Base-by-base conservation (phyloP, 2,329 filamentous ascomycete species). In the Botrytis squamosa region DNA sequence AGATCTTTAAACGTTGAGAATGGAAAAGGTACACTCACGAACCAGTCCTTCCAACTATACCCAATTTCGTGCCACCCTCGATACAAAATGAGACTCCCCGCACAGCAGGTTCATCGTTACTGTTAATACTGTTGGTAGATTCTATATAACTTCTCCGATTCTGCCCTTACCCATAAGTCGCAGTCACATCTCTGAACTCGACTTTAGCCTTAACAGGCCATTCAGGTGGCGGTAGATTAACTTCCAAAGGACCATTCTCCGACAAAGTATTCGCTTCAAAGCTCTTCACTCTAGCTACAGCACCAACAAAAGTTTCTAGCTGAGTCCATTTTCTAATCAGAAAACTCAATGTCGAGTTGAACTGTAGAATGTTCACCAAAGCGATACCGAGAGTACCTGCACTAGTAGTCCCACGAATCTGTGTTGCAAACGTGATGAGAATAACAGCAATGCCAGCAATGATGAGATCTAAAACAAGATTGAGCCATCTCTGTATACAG, bases 261-360 rank as follows among this genome's bases (percentile, higher is more conserved):
- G 76, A 79, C 10, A 79, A 78, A 63, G 80, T 80, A 65, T 87
- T 82, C 76, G 83, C 81, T 1, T 83, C 83, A 75, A 89, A 90
- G 18, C 83, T 82, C 78, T 86, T 87, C 75, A 89, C 83, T 52
- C 88, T 84, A 3, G 85, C 83, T 12, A 91, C 84, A 10, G 88
- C 87, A 12, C 88, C 88, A 64, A 90, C 85, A 63, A 85, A 84
- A 0, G 88, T 90, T 76, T 90, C 89, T 25, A 90, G 81, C 60
- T 84, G 83, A 0, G 88, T 89, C 87, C 88, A 90, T 64, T 83
- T 85, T 22, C 40, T 65, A 9, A 80, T 73, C 18, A 79, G 55
- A 2, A 46, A 33, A 2, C 67, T 55, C 29, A 80, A 71, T 29
- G 33, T 73, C 2, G 55, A 49, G 33, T 75, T 77, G 49, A 79